These are phyloP conservation scores for Inga oerstediana DNA, from an alignment of 306 rosid species.

Conservation along the genomic window DNA sequence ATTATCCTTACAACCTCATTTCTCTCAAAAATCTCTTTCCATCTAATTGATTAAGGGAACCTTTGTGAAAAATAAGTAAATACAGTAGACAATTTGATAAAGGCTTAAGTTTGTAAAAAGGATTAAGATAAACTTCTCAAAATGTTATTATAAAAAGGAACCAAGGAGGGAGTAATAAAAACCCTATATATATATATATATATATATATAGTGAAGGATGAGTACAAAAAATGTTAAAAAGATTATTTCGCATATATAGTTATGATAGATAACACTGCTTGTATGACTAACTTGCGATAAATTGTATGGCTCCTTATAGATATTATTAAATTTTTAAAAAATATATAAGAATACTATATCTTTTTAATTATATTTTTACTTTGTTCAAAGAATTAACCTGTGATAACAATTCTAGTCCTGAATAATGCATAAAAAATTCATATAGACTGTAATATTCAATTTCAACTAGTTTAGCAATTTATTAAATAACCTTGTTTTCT, in stretches of 20 bases:
- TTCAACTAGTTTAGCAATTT: background rate
- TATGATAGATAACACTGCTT: background rate
- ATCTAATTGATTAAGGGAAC: background rate
- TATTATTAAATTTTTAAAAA: background rate
- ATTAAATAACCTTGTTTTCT: constrained; percentile 56
- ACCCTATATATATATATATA: background rate
- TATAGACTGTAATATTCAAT: background rate
- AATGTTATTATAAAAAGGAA: background rate
- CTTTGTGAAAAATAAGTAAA: background rate
- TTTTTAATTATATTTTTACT: too few relatives aligned
- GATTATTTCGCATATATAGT: background rate
- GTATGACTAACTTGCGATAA: background rate
- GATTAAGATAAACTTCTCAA: background rate
- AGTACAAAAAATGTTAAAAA: background rate
- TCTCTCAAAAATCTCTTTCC: background rate
- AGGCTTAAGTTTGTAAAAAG: background rate
- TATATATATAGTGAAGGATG: background rate
- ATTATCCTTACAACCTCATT: background rate
- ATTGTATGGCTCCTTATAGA: background rate
- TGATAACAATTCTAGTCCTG: background rate
- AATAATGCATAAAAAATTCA: too few relatives aligned
- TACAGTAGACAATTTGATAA: background rate
- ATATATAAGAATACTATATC: too few relatives aligned
- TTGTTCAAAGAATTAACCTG: background rate
- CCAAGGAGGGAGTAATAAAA: too few relatives aligned